Conservation (phyloP, 1,139 yeast species). For the Yamadazyma kanchanaburiensis region DNA sequence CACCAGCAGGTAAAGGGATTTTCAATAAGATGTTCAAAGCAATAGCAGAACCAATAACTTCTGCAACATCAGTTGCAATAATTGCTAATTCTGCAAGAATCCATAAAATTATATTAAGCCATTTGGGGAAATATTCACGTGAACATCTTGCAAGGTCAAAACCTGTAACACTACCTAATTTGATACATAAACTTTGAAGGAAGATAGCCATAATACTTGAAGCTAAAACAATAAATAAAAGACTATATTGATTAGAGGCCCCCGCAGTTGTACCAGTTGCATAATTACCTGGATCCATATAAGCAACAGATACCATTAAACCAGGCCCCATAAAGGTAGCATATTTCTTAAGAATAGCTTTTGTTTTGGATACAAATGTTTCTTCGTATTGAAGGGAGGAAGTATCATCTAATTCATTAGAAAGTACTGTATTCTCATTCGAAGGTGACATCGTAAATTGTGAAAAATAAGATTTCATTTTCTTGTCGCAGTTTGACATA, state of each 20-base stretch:
- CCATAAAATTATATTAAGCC: constrained; percentile 58
- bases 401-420: too few species aligned
- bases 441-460: too few species aligned
- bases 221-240: constrained; percentile 62
- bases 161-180: constrained; percentile 80
- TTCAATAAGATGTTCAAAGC: constrained; percentile 68
- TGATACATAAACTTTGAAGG: constrained; percentile 67
- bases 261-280: constrained; percentile 80
- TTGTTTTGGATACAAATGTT: too few species aligned
- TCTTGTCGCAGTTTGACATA: too few species aligned
- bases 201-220: constrained; percentile 74
- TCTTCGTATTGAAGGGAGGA: too few species aligned
- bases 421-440: too few species aligned
- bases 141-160: constrained; percentile 71
- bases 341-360: constrained; percentile 35
- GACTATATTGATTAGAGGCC: constrained; percentile 59
- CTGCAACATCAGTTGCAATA: constrained; percentile 82
- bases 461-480: too few species aligned
- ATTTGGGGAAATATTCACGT: constrained; percentile 56
- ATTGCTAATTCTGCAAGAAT: constrained; percentile 76
- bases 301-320: constrained; percentile 70
- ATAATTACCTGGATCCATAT: constrained; percentile 85
- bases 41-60: constrained; percentile 85
- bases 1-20: constrained; percentile 79
- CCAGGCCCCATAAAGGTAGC: constrained; percentile 76